Evolutionary conservation across 1,139 yeast genomes (phyloP), one percentile per base, ranked within the genome.

Genomic region (Sugiyamaella pinicola): DNA sequence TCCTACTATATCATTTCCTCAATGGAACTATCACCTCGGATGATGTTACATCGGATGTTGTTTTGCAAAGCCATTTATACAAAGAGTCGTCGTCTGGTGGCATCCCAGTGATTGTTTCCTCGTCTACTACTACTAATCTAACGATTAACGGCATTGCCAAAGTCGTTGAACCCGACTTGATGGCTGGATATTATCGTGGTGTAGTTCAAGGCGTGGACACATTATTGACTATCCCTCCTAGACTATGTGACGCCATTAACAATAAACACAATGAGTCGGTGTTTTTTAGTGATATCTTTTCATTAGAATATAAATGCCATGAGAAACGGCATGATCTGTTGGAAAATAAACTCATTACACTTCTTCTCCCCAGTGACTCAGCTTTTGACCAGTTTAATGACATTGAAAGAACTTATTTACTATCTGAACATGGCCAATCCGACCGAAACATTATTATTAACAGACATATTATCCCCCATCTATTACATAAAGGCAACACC

Each of bases 201-300:
- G 81, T 81, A 24, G 82, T 91, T 6, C 95, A 88, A 57, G 93
- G 89, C 0, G 74, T 88, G 2, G 85, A 84, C 56, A 64, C 71
- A 7, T 64, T 84, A 5, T 63, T 87, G 4, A 73, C 74, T 0
- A 49, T 71, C 1, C 80, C 82, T 40, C 73, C 73, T 1, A 57
- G 74, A 1, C 51, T 80, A 28, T 76, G 85, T 61, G 75, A 76
- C 4, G 63, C 73, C 7, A 57, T 81, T 12, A 62, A 31, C 69
- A 53, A 59, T 50, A 21, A 52, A 55, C 37, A 54, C 10, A n/a
- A 47, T 3, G 60, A 65, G 10, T 56, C 64, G 13, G 31, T 54
- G 10, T 31, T 53, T n/a, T 68, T 68, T 53, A 53, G 65, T 9
- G 49, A 57, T 7, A 28, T 71, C 13, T 53, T 65, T 13, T 47